phyloP scores from a whole-genome alignment of 2,329 filamentous ascomycete genomes.

The Thielaviopsis cerberus region DNA sequence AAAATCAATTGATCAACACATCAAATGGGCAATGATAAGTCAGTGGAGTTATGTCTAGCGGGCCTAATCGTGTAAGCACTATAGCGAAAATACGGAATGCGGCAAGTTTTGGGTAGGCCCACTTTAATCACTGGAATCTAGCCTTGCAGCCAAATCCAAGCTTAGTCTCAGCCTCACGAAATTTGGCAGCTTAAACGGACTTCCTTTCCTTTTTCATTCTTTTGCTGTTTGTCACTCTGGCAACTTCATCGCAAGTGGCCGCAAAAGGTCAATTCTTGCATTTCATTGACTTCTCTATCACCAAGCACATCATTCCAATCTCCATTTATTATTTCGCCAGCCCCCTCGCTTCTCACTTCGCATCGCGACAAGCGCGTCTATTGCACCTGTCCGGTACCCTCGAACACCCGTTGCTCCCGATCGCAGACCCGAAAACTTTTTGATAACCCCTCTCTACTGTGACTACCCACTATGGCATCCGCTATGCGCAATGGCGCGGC shows the following conservation, averaged over 20 bases:
- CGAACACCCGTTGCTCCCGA: background rate
- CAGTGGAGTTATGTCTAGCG: background rate
- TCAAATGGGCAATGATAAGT: background rate
- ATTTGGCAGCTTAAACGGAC: background rate
- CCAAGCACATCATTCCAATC: too few relatives aligned
- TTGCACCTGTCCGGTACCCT: background rate
- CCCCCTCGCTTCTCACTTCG: background rate
- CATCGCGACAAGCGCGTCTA: slow-evolving; percentile 5
- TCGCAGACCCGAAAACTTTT: background rate
- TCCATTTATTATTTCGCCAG: background rate
- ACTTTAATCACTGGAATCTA: background rate
- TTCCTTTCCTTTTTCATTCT: background rate
- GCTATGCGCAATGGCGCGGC: slow-evolving; percentile 23
- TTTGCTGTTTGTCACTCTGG: background rate
- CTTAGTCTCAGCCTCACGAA: background rate
- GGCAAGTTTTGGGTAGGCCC: slow-evolving; percentile 5
- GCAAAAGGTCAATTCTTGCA: background rate
- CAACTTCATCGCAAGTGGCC: background rate
- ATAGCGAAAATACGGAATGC: background rate
- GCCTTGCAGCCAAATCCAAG: background rate
- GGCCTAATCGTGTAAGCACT: too few relatives aligned
- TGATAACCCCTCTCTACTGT: background rate
- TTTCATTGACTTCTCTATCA: background rate
- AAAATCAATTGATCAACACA: background rate
- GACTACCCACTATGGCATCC: slow-evolving; percentile 5